Base-by-base conservation (phyloP, 345 rosid species). In the Lumnitzera racemosa region DNA sequence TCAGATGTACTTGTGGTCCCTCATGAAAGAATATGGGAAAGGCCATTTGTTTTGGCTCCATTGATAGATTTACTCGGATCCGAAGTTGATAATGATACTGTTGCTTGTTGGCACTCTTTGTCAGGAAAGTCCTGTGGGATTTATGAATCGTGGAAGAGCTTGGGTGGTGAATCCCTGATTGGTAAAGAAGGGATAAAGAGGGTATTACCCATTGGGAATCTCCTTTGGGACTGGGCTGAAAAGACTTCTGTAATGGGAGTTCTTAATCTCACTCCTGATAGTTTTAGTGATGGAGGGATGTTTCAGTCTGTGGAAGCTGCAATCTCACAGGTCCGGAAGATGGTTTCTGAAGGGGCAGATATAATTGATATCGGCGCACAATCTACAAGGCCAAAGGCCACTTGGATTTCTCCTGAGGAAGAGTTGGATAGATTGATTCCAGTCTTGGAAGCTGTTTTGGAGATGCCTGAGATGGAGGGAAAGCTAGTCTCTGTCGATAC, bases 41-140 rank as follows among this genome's bases (percentile, higher is more conserved):
- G 98, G 55, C 85, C 95, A 16, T 92, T 92, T 80, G 97, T 89
- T 11, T 59, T 92, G 74, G 98, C 96, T 14, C 97, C 98, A 2
- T 76, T 92, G 83, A 69, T 87, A 17, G 97, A 92, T 84, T 76
- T 89, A 46, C 71, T 92, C 36, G 98, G 96, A 61, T 68, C 78
- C 31, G 76, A 75, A 55, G 67, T 80, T 62, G 89, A 90, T 23
- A 82, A 55, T 56, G 97, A 90, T 59, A 79, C 85, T 5, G 83
- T 81, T 71, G 85, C 87, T 1, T 72, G 76, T 56, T 92, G 98
- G 98, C 95, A 85, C 76, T 78, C 98, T 15, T 67, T 92, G 27
- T 68, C 92, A 0, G 4, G 51, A 17, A 70, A 67, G 50, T 76
- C 91, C 1, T 77, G 83, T 49, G 86, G 90, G 7, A 72, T 92